These are phyloP conservation scores for Coccinonectria pachysandricola DNA, from an alignment of 2,329 filamentous ascomycete genomes.

Conservation along the genomic window DNA sequence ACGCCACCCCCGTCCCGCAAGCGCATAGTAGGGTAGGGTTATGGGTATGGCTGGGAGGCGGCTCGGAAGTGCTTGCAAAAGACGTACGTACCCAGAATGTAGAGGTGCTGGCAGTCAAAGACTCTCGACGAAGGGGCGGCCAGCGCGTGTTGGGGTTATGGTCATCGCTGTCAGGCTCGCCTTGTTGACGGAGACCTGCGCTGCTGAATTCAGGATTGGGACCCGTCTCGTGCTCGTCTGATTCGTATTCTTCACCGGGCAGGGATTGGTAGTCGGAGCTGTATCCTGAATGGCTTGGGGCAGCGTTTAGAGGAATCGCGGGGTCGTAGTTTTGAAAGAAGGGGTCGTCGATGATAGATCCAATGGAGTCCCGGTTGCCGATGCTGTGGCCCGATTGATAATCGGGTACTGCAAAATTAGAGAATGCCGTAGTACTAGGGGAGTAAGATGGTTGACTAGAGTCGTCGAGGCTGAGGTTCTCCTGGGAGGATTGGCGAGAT, in stretches of 20 bases:
- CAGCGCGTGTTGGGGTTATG: constrained; percentile 24
- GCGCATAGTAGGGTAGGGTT: constrained; percentile 8
- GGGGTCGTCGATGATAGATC: constrained; percentile 45
- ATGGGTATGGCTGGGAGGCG: constrained; percentile 13
- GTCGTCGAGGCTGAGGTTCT: constrained; percentile 11
- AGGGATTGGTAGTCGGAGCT: constrained; percentile 19
- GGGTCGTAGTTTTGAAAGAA: constrained; percentile 40
- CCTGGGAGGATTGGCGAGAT: constrained; percentile 10
- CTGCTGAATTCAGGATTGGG: too few species aligned
- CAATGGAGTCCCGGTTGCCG: constrained; percentile 36
- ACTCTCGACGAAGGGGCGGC: constrained; percentile 39
- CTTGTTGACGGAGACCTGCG: constrained; percentile 10
- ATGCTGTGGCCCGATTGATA: constrained; percentile 6
- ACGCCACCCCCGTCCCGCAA: constrained; percentile 14
- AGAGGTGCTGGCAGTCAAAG: constrained; percentile 31
- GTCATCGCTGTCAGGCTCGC: constrained; percentile 16
- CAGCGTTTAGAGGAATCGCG: constrained; percentile 16
- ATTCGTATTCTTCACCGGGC: constrained; percentile 21
- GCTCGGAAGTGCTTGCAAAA: too few species aligned
- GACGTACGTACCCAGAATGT: constrained; percentile 28
- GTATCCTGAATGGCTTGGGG: constrained; percentile 16
- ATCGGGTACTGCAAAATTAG: constrained; percentile 5
- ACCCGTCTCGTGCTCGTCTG: too few species aligned
- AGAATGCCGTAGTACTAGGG: too few species aligned
- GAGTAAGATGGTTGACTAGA: constrained; percentile 10